Evolutionary conservation across 257 asterid genomes (phyloP), one percentile per base, ranked within the genome.

Genomic region (Rehmannia glutinosa): DNA sequence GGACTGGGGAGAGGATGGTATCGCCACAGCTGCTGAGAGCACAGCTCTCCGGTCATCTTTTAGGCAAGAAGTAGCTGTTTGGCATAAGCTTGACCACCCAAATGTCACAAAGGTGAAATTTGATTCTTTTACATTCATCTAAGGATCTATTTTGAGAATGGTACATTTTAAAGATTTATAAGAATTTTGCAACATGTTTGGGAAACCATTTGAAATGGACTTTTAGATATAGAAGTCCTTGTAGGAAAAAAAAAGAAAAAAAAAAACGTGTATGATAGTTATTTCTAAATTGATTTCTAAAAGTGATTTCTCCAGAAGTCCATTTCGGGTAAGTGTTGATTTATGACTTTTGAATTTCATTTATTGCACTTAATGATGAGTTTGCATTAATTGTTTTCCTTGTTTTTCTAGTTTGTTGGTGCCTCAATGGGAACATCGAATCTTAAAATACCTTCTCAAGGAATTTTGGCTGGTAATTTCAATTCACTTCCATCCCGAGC

Each of bases 1-100:
- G 69, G 94, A 86, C 68, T 86, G 94, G 94, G 90, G 90, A 8
- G 87, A 86, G 75, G 90, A 86, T 56, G 94, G 90, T 28, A 74
- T 76, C 53, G 72, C 86, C 58, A 84, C 88, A 16, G 85, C 66
- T 36, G 85, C 83, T 24, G 94, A 86, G 73, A 82, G 75, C 38
- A 64, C 82, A 38, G 74, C 83, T 52, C 83, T 86, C 65, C 83
- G 84, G 51, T 66, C 85, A 24, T 80, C 90, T 15, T 84, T 86
- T 28, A 80, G 49, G 39, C 82, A 80, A 66, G 94, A 86, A 76
- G 94, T 84, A 52, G 94, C 87, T 32, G 88, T 86, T 20, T 86
- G 88, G 90, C 88, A 86, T 62, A 86, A 84, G 73, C 90, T 86
- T 28, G 87, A 86, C 69, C 94, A 86, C 68, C 94, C 87, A 33